Percentiles rank a stretch among this genome's conserved stretches.
Conservation (phyloP, 495 filamentous ascomycete genomes). For the Neurospora africana region DNA sequence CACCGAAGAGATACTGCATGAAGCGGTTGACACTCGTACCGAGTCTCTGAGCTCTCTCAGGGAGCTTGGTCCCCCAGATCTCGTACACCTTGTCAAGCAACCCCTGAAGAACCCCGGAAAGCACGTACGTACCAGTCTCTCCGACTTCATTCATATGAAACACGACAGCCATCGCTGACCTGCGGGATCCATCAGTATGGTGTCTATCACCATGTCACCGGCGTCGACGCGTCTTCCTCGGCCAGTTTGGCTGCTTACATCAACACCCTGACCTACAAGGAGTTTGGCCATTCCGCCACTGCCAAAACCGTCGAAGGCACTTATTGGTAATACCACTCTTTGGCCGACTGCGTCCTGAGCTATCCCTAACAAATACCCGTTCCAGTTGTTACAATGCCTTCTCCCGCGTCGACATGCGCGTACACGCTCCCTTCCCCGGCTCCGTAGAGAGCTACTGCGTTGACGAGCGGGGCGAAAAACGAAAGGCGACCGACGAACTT, state of each 20-base stretch:
- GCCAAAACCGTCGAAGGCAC: slow-evolving; percentile 87
- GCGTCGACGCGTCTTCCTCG: slow-evolving; percentile 93
- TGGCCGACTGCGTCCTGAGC: not conserved
- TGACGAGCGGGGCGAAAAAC: slow-evolving; percentile 89
- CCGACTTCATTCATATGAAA: not conserved
- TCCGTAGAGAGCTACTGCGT: slow-evolving; percentile 93
- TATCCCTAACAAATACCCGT: not conserved
- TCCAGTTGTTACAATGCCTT: slow-evolving; percentile 97
- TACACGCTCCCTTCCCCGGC: slow-evolving; percentile 91
- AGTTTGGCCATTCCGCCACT: slow-evolving; percentile 62
- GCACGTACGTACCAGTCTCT: slow-evolving; percentile 39
- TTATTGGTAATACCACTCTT: slow-evolving; percentile 60
- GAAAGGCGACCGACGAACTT: slow-evolving; percentile 78
- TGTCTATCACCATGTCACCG: slow-evolving; percentile 96
- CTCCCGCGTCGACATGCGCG: slow-evolving; percentile 94
- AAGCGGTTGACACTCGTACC: slow-evolving; percentile 81
- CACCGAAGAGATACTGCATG: slow-evolving; percentile 78
- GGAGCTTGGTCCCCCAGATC: slow-evolving; percentile 89
- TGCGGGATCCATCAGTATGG: slow-evolving; percentile 51
- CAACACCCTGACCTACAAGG: slow-evolving; percentile 88
- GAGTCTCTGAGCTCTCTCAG: slow-evolving; percentile 73
- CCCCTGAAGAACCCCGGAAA: slow-evolving; percentile 52
- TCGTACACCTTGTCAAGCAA: slow-evolving; percentile 91
- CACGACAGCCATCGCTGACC: slow-evolving; percentile 9
- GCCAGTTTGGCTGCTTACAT: slow-evolving; percentile 95